phyloP scores from a whole-genome alignment of 805 yeast genomes.

The Yamadazyma laniorum region DNA sequence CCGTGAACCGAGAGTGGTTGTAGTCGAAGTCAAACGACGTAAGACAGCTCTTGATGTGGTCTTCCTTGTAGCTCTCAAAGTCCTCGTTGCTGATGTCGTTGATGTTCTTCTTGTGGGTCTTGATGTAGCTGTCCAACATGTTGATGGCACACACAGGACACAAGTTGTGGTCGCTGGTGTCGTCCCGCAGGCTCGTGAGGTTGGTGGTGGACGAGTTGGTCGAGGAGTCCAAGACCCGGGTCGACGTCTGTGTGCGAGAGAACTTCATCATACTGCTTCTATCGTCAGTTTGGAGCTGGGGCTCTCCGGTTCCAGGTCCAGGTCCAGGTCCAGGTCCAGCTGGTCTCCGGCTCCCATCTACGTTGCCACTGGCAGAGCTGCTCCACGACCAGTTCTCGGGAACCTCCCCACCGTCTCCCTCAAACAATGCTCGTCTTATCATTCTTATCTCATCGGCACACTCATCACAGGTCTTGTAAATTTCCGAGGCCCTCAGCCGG shows the following conservation, averaged over 20 bases:
- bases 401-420: neutral
- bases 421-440: conserved; percentile 42
- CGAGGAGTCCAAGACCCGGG: conserved; percentile 19
- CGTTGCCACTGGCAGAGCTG: neutral
- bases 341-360: neutral
- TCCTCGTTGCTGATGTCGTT: conserved; percentile 18
- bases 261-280: conserved; percentile 20
- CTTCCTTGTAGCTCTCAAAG: conserved; percentile 47
- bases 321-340: neutral
- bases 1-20: conserved; percentile 44
- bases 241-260: conserved; percentile 13
- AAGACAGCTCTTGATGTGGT: conserved; percentile 72
- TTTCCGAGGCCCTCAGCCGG: conserved; percentile 50
- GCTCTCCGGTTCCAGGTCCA: neutral
- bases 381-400: neutral
- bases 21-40: conserved; percentile 67
- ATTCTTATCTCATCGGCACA: conserved; percentile 64
- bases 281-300: neutral
- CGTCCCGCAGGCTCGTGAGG: conserved; percentile 15
- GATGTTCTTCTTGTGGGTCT: conserved; percentile 13
- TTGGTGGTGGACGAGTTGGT: conserved; percentile 18
- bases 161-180: conserved; percentile 30
- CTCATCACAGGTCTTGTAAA: conserved; percentile 72
- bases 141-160: conserved; percentile 43
- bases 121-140: conserved; percentile 22